Evolutionary conservation across 805 yeast species (phyloP).

Genomic region (Saccharomycopsis sp.): DNA sequence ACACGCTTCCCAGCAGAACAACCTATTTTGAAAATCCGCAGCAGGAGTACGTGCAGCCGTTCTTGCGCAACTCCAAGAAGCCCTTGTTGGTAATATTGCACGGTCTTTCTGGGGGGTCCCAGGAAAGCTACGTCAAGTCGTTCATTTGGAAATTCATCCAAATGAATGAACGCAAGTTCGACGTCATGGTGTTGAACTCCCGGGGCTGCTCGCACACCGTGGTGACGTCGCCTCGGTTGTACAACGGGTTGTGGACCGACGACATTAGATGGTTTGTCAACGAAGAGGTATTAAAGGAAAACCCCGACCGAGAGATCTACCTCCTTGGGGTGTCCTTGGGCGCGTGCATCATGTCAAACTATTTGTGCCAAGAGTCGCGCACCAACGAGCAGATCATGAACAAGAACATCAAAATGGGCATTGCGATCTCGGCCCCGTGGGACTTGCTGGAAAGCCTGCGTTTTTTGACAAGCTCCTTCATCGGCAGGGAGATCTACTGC

Average conservation of each 20-base stretch:
- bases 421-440: conserved; percentile 65
- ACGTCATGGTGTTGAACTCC: conserved; percentile 57
- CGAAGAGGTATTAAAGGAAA: conserved; percentile 37
- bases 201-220: conserved; percentile 71
- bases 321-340: conserved; percentile 80
- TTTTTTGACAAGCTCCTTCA: conserved; percentile 29
- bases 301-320: conserved; percentile 57
- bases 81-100: conserved; percentile 64
- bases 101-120: conserved; percentile 83
- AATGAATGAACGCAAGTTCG: conserved; percentile 34
- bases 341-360: conserved; percentile 61
- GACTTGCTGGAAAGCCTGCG: conserved; percentile 47
- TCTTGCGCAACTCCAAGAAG: conserved; percentile 29
- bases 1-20: conserved; percentile 41
- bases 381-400: conserved; percentile 30
- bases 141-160: conserved; percentile 35
- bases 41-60: conserved; percentile 32
- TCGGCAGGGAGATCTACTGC: conserved; percentile 41
- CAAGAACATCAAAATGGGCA: conserved; percentile 37
- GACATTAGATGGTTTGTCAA: conserved; percentile 51
- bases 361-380: conserved; percentile 52
- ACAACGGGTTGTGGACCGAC: conserved; percentile 62
- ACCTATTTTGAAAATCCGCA: conserved; percentile 37
- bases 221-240: conserved; percentile 60
- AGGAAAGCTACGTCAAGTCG: conserved; percentile 65